Evolutionary conservation across 768 basidiomycete species (phyloP), one percentile per base, ranked within the genome.

Genomic region (Suillus luteus): DNA sequence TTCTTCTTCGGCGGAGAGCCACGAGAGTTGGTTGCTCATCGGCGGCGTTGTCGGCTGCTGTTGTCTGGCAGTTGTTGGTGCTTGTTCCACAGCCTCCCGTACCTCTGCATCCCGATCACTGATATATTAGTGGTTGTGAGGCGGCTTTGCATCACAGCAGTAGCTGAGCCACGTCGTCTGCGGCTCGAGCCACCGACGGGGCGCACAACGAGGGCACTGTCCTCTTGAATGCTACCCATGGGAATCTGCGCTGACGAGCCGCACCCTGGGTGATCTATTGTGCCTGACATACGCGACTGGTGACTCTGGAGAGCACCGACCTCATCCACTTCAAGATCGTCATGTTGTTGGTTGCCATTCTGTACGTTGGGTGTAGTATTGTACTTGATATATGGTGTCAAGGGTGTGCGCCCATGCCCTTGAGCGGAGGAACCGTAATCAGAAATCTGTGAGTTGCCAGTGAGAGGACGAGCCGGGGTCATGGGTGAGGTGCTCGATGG

Each of bases 51-150:
- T 46, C 63, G 75, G 68, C 7, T 65, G 59, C 33, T 60, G 35
- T 2, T 38, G 54, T 19, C 70, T 68, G 27, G 73, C 72, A 73
- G 54, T 64, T 2, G 68, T 62, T 19, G 67, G 73, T 12, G 73
- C 76, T 37, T 65, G 82, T 74, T 61, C 85, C 78, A 66, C 83
- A 81, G 65, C 83, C 80, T 69, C 86, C 37, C 82, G 66, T 19
- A 64, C 61, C 51, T n/a, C 46, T 22, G 38, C 61, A 60, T 77
- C 75, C 46, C 73, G 70, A 38, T 82, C 79, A 22, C 73, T 76
- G 40, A 72, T 67, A n/a, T n/a, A 63, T 84, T 84, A 41, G 77
- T 76, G 40, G 82, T 73, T 52, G 82, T 82, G 14, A 83, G 68
- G 4, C 82, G 72, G 58, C 75, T 76, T 46, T 72, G 72, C 15